Evolutionary conservation across 2,329 filamentous ascomycete species (phyloP), one percentile per base, ranked within the genome.

Genomic region (Exophiala aquamarina): DNA sequence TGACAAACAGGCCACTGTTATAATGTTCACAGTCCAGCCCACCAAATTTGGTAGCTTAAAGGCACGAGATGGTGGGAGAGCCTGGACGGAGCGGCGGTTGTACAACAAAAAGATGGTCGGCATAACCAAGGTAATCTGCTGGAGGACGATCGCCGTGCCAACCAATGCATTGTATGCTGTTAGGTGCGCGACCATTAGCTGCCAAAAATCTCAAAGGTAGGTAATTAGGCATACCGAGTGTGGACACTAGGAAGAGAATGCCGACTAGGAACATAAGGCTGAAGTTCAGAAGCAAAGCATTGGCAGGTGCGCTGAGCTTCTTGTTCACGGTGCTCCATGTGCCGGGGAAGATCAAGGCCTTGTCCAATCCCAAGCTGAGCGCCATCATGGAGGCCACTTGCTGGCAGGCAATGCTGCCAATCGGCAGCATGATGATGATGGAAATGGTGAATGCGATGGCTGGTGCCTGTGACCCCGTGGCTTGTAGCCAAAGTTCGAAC

Each of bases 1-100:
- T 1, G 60, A 13, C 1, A 53, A 51, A 14, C 59, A 61, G 1
- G 34, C 28, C 1, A 66, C 53, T 1, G 59, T 63, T 0, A 55
- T 42, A 2, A 59, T 9, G 41, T 66, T 66, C 3, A 49, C 52
- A 0, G 50, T 38, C 58, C 57, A 64, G 1, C 63, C 64, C n/a
- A 65, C 3, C 17, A 11, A 4, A 4, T 28, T 15, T 4, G 47
- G 47, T 7, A 6, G 36, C 15, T 15, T 15, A 17, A 41, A 50
- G 3, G 13, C 9, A 7, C 47, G 21, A 10, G n/a, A 17, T 9
- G 4, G 18, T 15, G 57, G 60, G 3, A 59, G 48, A 44, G 51
- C 60, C 3, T 34, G 46, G 1, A 29, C 9, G 3, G 59, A 59
- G 9, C 64, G 58, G 4, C 48, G 40, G 2, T 58, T 58, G 26